These are phyloP conservation scores for Tetradesmus obliquus DNA, from an alignment of 139 green algal species.

Conservation along the genomic window DNA sequence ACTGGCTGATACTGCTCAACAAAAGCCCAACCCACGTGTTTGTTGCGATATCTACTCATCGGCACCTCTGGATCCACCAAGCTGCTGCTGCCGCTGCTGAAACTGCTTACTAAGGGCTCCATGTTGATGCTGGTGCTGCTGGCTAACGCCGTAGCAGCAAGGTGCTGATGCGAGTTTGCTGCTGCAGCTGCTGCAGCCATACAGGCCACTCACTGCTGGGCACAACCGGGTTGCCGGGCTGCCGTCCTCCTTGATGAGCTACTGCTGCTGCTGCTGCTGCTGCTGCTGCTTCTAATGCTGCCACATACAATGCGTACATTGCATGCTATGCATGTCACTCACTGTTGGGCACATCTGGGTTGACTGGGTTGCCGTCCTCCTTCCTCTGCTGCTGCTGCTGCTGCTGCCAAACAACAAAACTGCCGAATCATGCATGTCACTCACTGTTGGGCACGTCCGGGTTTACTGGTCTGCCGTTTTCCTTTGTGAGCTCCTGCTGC, in stretches of 20 bases:
- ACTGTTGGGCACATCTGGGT: slow-evolving; percentile 64
- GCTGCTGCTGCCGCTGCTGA: not conserved
- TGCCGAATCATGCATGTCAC: no score
- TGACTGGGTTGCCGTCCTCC: slow-evolving; percentile 55
- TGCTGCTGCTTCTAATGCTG: not conserved
- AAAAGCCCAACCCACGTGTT: no score
- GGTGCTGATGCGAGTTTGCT: not conserved
- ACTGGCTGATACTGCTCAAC: no score
- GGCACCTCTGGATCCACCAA: no score
- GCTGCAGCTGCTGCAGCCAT: not conserved
- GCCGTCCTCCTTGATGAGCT: slow-evolving; percentile 64
- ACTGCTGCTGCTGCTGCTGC: not conserved
- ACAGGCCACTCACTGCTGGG: slow-evolving; percentile 54
- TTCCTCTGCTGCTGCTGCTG: slow-evolving; percentile 40
- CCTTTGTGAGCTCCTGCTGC: slow-evolving; percentile 56
- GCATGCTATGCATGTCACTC: slow-evolving; percentile 19
- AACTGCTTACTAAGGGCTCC: no score
- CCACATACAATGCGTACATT: no score
- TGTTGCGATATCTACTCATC: no score
- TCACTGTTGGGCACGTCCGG: slow-evolving; percentile 63
- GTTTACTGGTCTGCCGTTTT: slow-evolving; percentile 59
- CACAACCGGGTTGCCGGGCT: no score
- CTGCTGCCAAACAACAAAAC: no score
- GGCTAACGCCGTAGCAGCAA: no score
- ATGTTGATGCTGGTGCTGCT: no score